Evolutionary conservation across 441 rosid species (phyloP).

Genomic region (Eutrema salsugineum): DNA sequence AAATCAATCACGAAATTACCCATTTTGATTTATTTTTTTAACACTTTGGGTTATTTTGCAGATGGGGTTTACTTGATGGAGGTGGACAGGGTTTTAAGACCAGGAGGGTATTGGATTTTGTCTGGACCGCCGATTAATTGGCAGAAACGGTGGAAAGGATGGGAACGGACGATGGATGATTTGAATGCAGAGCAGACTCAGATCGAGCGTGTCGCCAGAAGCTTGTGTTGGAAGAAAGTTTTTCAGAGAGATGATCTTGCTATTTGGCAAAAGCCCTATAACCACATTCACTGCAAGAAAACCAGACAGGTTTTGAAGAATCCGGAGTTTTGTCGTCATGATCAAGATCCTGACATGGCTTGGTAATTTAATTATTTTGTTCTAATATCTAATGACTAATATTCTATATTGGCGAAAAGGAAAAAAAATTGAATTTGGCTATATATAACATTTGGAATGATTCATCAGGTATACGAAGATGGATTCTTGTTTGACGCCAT

Average conservation of each 20-base stretch:
- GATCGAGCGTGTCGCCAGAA: conserved; percentile 48
- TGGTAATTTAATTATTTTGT: conserved; percentile 35
- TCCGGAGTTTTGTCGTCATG: conserved; percentile 48
- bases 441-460: not conserved
- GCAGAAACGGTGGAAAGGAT: conserved; percentile 54
- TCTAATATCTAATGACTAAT: no score
- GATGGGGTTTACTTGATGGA: conserved; percentile 63
- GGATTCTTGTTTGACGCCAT: conserved; percentile 56
- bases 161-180: conserved; percentile 52
- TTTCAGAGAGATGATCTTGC: conserved; percentile 51
- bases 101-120: conserved; percentile 68
- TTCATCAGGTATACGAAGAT: conserved; percentile 52
- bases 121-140: conserved; percentile 74
- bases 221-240: conserved; percentile 66
- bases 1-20: not conserved
- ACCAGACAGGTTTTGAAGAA: conserved; percentile 44
- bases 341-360: conserved; percentile 55
- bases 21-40: no score
- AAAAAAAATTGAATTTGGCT: no score
- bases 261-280: conserved; percentile 63
- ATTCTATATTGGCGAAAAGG: no score
- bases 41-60: conserved; percentile 11
- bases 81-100: conserved; percentile 59
- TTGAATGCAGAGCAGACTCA: conserved; percentile 42
- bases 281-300: conserved; percentile 52